Conservation (phyloP, 169 alveolate species). For the Plasmodium fragile region DNA sequence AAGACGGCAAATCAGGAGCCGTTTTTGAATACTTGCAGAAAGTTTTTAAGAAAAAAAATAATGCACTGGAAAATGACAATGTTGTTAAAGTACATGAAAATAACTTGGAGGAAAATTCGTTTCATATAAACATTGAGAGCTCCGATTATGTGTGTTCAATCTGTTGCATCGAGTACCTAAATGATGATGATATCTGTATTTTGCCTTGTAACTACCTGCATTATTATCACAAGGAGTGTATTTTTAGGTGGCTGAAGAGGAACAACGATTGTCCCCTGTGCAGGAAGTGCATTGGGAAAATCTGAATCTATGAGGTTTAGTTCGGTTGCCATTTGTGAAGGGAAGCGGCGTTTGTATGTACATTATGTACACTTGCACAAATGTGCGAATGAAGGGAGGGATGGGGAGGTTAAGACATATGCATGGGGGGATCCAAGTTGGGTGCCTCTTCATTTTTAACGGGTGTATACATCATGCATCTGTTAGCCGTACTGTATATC, state of each 20-base stretch:
- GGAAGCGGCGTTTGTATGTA: not conserved
- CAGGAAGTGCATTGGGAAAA: constrained; percentile 77
- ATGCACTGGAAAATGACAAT: constrained; percentile 19
- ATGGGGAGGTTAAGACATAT: not conserved
- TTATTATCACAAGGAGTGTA: constrained; percentile 85
- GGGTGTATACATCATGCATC: not conserved
- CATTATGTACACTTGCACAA: not conserved
- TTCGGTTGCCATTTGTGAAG: not conserved
- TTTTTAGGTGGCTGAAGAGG: constrained; percentile 83
- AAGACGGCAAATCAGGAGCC: constrained; percentile 8
- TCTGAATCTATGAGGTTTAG: not conserved
- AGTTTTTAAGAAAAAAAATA: constrained; percentile 53
- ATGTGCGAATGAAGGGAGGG: not conserved
- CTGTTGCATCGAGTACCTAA: constrained; percentile 38
- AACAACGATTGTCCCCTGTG: constrained; percentile 86
- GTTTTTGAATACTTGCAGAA: constrained; percentile 32
- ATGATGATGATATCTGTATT: constrained; percentile 80
- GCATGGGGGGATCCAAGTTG: not conserved
- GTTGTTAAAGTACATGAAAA: not conserved
- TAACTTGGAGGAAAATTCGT: constrained; percentile 6
- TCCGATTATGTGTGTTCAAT: constrained; percentile 57
- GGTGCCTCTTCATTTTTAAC: not conserved
- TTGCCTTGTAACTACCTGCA: constrained; percentile 86
- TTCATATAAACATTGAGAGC: constrained; percentile 49
- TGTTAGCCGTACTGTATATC: not conserved